Evolutionary conservation across 2,329 filamentous ascomycete genomes (phyloP), one percentile per base, ranked within the genome.

Genomic region (Plenodomus lindquistii): DNA sequence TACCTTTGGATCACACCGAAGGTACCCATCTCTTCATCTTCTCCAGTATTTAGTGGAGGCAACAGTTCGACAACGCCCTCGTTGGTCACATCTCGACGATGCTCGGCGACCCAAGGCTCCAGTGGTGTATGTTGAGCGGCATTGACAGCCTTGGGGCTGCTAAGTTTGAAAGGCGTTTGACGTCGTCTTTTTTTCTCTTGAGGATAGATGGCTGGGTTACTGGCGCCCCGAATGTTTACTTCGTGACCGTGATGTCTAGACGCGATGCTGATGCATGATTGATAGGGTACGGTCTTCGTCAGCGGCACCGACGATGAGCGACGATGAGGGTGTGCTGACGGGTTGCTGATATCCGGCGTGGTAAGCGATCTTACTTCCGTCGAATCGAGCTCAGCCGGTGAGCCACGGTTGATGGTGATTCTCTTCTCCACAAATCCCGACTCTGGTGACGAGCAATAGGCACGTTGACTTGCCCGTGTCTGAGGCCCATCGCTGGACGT

Each of bases 1-100:
- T 69, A 68, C 42, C 63, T 60, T 37, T 70, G 62, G 20, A 67
- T 63, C 8, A 67, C 59, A 18, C 63, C 49, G 42, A 64, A 63
- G 4, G 61, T 62, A n/a, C 60, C 61, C 31, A 59, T 48, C 16
- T 63, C 61, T 8, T 48, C 58, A 8, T 56, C 48, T 18, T 55
- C 46, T 15, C 60, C 54, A 18, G 62, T 61, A 20, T 67, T 60
- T 17, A 59, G 55, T 37, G 65, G 56, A 10, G 61, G 57, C 16
- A 61, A 49, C 19, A 56, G 38, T n/a, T 61, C 52, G 24, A 53
- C 50, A 41, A 59, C 48, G n/a, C 48, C 54, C n/a, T 59, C 58
- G 27, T 46, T 50, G 8, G 55, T 57, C 20, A 46, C 56, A 44
- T 64, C 48, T 19, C 60, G 61, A 37, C 54, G 57, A 48, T 70